Conservation (phyloP, 2,329 filamentous ascomycete species). For the Aspergillus sp. region DNA sequence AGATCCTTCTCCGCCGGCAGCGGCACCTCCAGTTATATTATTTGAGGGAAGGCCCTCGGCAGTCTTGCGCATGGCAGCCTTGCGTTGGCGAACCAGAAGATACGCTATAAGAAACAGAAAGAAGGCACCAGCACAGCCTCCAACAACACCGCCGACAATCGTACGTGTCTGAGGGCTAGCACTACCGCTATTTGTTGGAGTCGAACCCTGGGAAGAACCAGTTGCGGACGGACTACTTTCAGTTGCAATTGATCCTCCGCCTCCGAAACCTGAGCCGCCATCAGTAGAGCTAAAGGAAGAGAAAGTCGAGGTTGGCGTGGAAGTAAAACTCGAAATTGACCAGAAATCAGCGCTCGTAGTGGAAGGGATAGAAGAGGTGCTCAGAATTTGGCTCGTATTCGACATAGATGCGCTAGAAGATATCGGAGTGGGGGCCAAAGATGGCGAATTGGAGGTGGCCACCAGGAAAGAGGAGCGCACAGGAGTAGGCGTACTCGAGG, state of each 20-base stretch:
- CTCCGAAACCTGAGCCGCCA: constrained; percentile 1
- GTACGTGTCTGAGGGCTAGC: constrained; percentile 41
- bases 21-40: constrained; percentile 14
- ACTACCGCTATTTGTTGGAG: constrained; percentile 9
- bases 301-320: background rate
- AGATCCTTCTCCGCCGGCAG: constrained; percentile 7
- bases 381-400: no score
- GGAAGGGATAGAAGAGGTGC: no score
- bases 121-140: constrained; percentile 55
- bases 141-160: constrained; percentile 60
- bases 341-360: no score
- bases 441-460: constrained; percentile 1
- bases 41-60: constrained; percentile 19
- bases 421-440: background rate
- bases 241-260: constrained; percentile 8
- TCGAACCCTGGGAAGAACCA: constrained; percentile 5
- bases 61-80: constrained; percentile 30
- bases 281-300: background rate
- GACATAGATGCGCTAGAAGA: background rate
- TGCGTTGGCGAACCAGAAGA: constrained; percentile 45
- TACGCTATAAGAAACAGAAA: constrained; percentile 40
- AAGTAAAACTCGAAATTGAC: background rate
- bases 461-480: background rate
- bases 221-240: constrained; percentile 4
- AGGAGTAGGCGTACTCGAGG: background rate